Conservation (phyloP, 2,329 filamentous ascomycete genomes). For the Penicillium concentricum region DNA sequence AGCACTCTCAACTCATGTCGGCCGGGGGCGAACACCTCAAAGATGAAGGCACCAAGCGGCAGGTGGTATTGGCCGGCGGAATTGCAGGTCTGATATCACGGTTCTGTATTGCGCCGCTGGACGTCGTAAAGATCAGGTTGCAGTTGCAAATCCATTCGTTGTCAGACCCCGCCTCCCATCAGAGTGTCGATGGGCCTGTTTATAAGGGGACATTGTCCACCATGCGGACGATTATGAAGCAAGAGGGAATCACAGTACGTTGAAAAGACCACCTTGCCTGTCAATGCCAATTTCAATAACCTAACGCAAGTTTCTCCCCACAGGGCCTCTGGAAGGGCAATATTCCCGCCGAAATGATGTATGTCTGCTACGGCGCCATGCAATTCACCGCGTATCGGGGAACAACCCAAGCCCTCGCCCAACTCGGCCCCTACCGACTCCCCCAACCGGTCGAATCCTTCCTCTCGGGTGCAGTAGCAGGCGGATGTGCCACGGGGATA, state of each 20-base stretch:
- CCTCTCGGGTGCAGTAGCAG: constrained; percentile 76
- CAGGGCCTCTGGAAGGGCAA: constrained; percentile 93
- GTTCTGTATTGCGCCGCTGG: constrained; percentile 93
- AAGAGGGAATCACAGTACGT: constrained; percentile 73
- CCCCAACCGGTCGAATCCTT: constrained; percentile 75
- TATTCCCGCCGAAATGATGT: constrained; percentile 89
- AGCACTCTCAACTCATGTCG: constrained; percentile 57
- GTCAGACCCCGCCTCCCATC: constrained; percentile 66
- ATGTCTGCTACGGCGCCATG: constrained; percentile 82
- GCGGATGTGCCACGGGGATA: constrained; percentile 73
- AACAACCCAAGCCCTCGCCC: constrained; percentile 65
- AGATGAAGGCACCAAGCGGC: constrained; percentile 69
- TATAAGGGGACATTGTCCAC: constrained; percentile 76
- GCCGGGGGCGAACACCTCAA: constrained; percentile 62
- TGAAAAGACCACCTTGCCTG: neutral
- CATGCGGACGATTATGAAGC: constrained; percentile 69
- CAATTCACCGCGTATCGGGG: constrained; percentile 90
- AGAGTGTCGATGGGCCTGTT: constrained; percentile 45
- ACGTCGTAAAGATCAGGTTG: constrained; percentile 96
- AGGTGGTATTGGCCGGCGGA: constrained; percentile 66
- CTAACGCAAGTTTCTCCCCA: neutral
- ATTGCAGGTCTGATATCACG: constrained; percentile 84
- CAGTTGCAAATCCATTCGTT: constrained; percentile 88
- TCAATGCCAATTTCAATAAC: neutral
- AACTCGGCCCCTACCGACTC: constrained; percentile 51